Conservation (phyloP, 352 stramenopile genomes). For the Globisporangium irregulare region DNA sequence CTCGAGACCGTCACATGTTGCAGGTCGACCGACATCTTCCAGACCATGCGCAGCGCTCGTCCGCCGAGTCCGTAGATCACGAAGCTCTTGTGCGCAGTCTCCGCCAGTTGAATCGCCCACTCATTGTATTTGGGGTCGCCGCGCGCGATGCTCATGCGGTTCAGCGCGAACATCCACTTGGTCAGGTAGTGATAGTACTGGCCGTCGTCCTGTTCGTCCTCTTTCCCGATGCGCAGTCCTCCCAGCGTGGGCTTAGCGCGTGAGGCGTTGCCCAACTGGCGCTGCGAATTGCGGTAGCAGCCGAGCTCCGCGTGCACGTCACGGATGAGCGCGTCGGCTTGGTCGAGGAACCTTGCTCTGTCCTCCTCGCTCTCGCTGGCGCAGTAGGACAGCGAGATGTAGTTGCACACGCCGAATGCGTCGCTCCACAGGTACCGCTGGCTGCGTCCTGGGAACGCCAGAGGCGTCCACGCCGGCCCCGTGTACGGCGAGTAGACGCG, state of each 20-base stretch:
- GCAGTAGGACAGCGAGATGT: constrained; percentile 24
- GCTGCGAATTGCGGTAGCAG: constrained; percentile 20
- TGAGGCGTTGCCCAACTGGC: constrained; percentile 14
- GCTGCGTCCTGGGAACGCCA: constrained; percentile 19
- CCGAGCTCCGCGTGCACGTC: constrained; percentile 27
- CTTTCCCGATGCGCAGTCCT: constrained; percentile 34
- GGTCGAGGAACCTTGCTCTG: constrained; percentile 18
- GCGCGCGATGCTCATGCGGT: constrained; percentile 22
- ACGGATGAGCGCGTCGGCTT: constrained; percentile 24
- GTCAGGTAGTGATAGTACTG: constrained; percentile 43
- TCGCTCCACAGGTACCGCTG: constrained; percentile 35
- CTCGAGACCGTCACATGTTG: constrained; percentile 25
- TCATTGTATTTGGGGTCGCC: constrained; percentile 19
- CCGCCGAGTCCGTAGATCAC: constrained; percentile 22
- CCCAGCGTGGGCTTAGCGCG: constrained; percentile 16
- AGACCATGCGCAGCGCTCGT: constrained; percentile 27
- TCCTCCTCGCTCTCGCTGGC: not conserved
- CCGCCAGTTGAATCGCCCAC: constrained; percentile 25
- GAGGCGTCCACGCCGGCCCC: constrained; percentile 20
- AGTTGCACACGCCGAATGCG: constrained; percentile 33
- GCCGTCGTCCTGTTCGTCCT: constrained; percentile 27
- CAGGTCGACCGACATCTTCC: constrained; percentile 34
- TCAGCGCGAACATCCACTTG: constrained; percentile 42
- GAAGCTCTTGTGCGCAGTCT: constrained; percentile 21
- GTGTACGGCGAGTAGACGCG: constrained; percentile 30